Base-by-base conservation (phyloP, 306 rosid species). In the Boehmeria nivea region DNA sequence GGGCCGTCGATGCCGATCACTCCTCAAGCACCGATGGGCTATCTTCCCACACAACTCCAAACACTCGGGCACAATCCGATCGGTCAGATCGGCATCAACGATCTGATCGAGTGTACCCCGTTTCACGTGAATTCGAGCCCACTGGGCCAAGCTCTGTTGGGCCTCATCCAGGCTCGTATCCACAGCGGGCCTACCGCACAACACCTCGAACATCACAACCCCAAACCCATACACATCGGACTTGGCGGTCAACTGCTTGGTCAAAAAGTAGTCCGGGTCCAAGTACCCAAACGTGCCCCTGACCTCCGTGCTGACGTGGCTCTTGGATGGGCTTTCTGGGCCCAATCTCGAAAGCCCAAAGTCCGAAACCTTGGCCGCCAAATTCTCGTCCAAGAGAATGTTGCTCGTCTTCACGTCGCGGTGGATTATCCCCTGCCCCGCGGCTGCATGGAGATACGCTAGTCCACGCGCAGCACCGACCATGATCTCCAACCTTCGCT, bases 1-100 rank as follows among this genome's bases (percentile, higher is more conserved):
- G 36, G 66, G 66, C 25, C 66, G 57, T 49, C 22, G 57, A 5
- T 49, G 11, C 23, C 57, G 47, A 9, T 23, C 48, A 0, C 50
- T 53, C 5, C 47, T 2, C 38, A 49, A 11, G 21, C 66, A 61
- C 50, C 24, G 18, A 37, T 61, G 19, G 0, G 57, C 57, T 6
- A 61, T 48, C 20, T 16, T 48, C 1, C 57, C 25, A 33, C 23
- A 61, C 38, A 61, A 3, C 39, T 51, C 16, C 57, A 51, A 51
- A 16, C 57, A 25, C 57, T 51, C 57, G 0, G 57, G 57, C 38
- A 36, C 12, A 17, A 61, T 61, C 44, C 21, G 8, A 22, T 18
- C 47, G 8, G 28, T 34, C 19, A 61, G 8, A 47, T 37, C 19
- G 12, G 5, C 19, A 24, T 61, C 66, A 2, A 61, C 16, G 33